phyloP scores from a whole-genome alignment of 306 rosid genomes.

The Trifolium fragiferum region DNA sequence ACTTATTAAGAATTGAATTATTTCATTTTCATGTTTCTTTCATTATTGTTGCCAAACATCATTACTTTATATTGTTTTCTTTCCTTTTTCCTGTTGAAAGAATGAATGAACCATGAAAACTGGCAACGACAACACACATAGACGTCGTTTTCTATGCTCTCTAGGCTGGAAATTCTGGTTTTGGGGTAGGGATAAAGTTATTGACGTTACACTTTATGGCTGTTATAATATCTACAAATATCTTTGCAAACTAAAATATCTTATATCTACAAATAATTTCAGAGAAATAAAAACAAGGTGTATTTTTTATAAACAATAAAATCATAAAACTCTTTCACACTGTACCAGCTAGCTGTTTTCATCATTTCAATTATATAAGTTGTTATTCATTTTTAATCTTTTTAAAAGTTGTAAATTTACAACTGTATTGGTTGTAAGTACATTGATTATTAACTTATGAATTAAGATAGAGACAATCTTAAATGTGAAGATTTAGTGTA shows the following conservation, averaged over 20 bases:
- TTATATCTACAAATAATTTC: background rate
- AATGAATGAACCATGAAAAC: constrained; percentile 14
- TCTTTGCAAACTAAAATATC: background rate
- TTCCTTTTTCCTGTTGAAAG: constrained; percentile 5
- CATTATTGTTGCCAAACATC: constrained; percentile 25
- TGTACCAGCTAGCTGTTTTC: background rate
- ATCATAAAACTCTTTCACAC: constrained; percentile 11
- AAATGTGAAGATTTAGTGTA: constrained; percentile 31
- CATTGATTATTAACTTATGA: constrained; percentile 26
- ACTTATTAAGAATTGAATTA: background rate
- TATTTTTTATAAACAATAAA: background rate
- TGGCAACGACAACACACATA: constrained; percentile 24
- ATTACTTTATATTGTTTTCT: constrained; percentile 3
- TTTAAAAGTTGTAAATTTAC: background rate
- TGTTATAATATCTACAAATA: background rate
- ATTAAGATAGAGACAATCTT: constrained; percentile 45
- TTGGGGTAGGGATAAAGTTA: background rate
- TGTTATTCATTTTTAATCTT: background rate
- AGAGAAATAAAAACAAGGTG: background rate
- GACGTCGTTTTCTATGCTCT: constrained; percentile 27
- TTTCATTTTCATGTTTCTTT: constrained; percentile 40
- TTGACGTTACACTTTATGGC: constrained; percentile 3
- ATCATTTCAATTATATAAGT: background rate
- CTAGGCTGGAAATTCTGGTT: constrained; percentile 16
- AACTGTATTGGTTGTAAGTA: background rate